Evolutionary conservation across 2,329 filamentous ascomycete genomes (phyloP).

Genomic region (Pyrenochaeta sp.): DNA sequence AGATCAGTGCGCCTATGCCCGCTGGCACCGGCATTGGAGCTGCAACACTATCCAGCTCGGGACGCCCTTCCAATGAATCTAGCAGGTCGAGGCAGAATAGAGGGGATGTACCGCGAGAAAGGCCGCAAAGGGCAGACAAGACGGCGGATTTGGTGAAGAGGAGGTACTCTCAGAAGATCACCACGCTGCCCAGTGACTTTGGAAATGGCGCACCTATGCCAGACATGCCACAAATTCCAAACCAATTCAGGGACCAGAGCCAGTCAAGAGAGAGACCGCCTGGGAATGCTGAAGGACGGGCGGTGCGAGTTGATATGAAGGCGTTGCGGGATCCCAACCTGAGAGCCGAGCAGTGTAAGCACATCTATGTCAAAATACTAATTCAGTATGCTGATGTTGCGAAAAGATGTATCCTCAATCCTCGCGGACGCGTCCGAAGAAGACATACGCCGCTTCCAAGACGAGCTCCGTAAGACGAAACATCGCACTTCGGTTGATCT

Average conservation of each 20-base stretch:
- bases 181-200: conserved; percentile 75
- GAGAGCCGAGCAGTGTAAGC: conserved; percentile 77
- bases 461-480: conserved; percentile 78
- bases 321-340: conserved; percentile 82
- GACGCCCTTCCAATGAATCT: conserved; percentile 48
- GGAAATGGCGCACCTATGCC: conserved; percentile 72
- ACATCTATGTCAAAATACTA: conserved; percentile 5
- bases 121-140: conserved; percentile 57
- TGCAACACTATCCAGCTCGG: conserved; percentile 45
- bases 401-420: conserved; percentile 69
- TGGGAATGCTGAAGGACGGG: conserved; percentile 59
- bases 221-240: conserved; percentile 66
- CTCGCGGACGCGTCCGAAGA: conserved; percentile 87
- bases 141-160: conserved; percentile 89
- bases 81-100: conserved; percentile 43
- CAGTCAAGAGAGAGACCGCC: conserved; percentile 58
- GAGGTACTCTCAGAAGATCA: conserved; percentile 92
- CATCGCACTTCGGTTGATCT: conserved; percentile 81
- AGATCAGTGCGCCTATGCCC: conserved; percentile 58
- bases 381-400: conserved; percentile 6
- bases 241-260: conserved; percentile 65
- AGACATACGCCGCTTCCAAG: conserved; percentile 84
- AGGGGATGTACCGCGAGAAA: conserved; percentile 45
- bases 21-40: conserved; percentile 34
- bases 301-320: conserved; percentile 76